Conservation (phyloP, 371 early-diverging fungal genomes). For the Fennellomyces sp. region DNA sequence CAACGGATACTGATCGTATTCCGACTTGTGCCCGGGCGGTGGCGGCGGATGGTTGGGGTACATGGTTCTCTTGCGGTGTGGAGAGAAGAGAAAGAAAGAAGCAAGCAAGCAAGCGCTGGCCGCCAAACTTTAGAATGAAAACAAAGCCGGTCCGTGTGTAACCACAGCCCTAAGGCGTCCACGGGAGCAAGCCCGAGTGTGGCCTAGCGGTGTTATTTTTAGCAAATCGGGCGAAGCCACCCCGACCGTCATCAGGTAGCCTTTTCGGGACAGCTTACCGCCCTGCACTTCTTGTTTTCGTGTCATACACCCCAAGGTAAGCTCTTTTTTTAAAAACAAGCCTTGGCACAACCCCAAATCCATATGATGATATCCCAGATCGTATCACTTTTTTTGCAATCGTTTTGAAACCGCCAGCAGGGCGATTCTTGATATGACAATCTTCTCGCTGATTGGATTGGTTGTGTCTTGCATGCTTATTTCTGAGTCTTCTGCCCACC, state of each 20-base stretch:
- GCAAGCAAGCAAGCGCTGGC: background rate
- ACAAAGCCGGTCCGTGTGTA: conserved; percentile 2
- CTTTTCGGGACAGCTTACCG: background rate
- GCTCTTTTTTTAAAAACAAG: background rate
- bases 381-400: conserved; percentile 3
- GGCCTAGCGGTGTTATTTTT: too few relatives aligned
- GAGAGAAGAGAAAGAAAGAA: conserved; percentile 1
- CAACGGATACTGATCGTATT: conserved; percentile 47
- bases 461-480: background rate
- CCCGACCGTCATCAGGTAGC: too few relatives aligned
- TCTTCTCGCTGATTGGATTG: conserved; percentile 16
- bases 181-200: conserved; percentile 2
- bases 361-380: conserved; percentile 2
- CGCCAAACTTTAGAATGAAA: background rate
- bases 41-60: conserved; percentile 15
- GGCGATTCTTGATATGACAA: conserved; percentile 13
- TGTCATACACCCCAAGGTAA: background rate
- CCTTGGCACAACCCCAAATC: background rate
- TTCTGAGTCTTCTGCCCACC: background rate
- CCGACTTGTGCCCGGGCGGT: conserved; percentile 21
- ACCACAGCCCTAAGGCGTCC: too few relatives aligned
- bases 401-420: conserved; percentile 5
- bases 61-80: background rate
- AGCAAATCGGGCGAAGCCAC: too few relatives aligned
- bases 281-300: too few relatives aligned